Conservation (phyloP, 768 basidiomycete genomes). For the Butyriboletus loyo region DNA sequence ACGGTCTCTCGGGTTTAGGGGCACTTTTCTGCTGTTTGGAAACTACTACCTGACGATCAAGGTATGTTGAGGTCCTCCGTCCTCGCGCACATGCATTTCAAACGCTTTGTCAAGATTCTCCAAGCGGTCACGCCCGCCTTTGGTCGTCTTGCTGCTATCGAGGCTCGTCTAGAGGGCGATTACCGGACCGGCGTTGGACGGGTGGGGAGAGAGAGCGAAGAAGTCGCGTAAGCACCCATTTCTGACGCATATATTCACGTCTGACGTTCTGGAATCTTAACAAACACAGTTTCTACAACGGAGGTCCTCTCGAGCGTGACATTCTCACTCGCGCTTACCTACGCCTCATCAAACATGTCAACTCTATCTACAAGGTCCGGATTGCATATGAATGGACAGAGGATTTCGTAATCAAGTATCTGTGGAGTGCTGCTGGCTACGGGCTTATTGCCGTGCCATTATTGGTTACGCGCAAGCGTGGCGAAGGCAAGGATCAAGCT, state of each 20-base stretch:
- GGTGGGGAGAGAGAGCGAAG: slow-evolving; percentile 86
- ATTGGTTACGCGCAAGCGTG: slow-evolving; percentile 55
- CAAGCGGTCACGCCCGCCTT: slow-evolving; percentile 89
- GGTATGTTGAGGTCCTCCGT: slow-evolving; percentile 7
- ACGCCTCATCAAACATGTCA: slow-evolving; percentile 81
- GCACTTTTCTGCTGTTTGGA: slow-evolving; percentile 71
- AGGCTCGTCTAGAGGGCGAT: slow-evolving; percentile 87
- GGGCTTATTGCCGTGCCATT: slow-evolving; percentile 88
- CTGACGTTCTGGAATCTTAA: background rate
- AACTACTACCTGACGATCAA: slow-evolving; percentile 86
- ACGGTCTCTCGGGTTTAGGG: slow-evolving; percentile 80
- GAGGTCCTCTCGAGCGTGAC: slow-evolving; percentile 76
- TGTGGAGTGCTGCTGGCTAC: slow-evolving; percentile 94
- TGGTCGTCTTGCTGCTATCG: slow-evolving; percentile 82
- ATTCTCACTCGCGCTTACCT: slow-evolving; percentile 79
- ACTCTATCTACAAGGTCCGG: slow-evolving; percentile 91
- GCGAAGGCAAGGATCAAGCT: slow-evolving; percentile 4
- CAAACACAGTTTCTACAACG: slow-evolving; percentile 78
- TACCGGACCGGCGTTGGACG: slow-evolving; percentile 85
- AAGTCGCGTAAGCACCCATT: slow-evolving; percentile 68
- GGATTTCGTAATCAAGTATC: slow-evolving; percentile 94
- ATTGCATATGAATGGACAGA: slow-evolving; percentile 95
- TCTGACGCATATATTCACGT: background rate
- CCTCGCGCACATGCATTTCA: background rate
- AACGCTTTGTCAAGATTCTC: slow-evolving; percentile 45